These are phyloP conservation scores for Colletotrichum sp. DNA, from an alignment of 2,329 filamentous ascomycete species.

Conservation along the genomic window DNA sequence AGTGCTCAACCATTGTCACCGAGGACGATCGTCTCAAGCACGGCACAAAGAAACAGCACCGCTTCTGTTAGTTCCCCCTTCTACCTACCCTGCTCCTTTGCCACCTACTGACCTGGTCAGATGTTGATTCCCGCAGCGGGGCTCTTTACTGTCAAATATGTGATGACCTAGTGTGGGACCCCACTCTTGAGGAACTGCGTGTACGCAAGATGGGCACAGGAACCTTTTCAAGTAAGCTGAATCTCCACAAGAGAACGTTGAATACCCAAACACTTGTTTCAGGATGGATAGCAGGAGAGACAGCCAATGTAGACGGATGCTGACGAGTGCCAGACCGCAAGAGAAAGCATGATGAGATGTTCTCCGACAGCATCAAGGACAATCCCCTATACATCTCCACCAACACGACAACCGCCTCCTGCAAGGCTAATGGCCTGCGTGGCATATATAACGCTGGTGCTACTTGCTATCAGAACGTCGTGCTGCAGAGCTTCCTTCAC, in stretches of 20 bases:
- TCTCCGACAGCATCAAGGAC: constrained; percentile 68
- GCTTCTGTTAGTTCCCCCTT: constrained; percentile 67
- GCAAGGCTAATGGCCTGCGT: constrained; percentile 84
- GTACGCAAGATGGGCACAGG: constrained; percentile 72
- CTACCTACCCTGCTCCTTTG: neutral
- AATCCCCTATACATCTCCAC: constrained; percentile 77
- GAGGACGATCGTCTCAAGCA: constrained; percentile 71
- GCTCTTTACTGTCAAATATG: constrained; percentile 82
- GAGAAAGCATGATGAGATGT: constrained; percentile 76
- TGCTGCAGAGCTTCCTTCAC: constrained; percentile 90
- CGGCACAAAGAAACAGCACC: constrained; percentile 71
- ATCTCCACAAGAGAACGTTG: neutral
- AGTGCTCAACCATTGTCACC: constrained; percentile 73
- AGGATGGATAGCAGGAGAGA: neutral
- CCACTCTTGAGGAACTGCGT: constrained; percentile 77
- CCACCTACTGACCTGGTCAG: constrained; percentile 46
- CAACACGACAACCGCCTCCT: constrained; percentile 82
- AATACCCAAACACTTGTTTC: neutral
- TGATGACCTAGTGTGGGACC: constrained; percentile 83
- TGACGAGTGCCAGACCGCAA: constrained; percentile 61
- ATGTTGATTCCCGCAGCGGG: constrained; percentile 78
- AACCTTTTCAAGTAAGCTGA: constrained; percentile 64
- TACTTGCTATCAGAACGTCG: constrained; percentile 97
- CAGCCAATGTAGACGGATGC: neutral
- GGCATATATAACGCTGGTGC: constrained; percentile 98